Conservation (phyloP, 75 land plant genomes). For the Isoetes taiwanensis region DNA sequence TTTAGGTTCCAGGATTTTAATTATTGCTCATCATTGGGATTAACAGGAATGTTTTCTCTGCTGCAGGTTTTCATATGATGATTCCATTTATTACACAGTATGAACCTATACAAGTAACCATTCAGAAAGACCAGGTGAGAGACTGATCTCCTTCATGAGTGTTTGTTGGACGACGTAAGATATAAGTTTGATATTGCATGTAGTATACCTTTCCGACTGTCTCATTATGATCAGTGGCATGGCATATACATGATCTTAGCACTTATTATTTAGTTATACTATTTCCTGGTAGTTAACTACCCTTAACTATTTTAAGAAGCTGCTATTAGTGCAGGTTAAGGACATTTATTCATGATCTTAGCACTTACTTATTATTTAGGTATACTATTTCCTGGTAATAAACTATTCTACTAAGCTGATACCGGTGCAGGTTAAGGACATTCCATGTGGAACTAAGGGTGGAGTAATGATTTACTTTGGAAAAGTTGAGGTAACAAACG, state of each 20-base stretch:
- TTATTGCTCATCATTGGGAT: neutral
- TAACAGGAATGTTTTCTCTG: neutral
- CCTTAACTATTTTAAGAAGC: no score
- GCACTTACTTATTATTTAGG: no score
- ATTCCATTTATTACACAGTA: conserved; percentile 53
- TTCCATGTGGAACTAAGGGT: conserved; percentile 99
- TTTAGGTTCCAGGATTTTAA: neutral
- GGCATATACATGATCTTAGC: no score
- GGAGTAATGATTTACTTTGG: conserved; percentile 93
- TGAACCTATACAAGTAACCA: conserved; percentile 89
- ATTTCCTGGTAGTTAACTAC: no score
- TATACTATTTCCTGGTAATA: neutral
- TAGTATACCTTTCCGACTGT: no score
- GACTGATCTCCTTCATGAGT: no score
- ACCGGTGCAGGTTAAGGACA: conserved; percentile 56
- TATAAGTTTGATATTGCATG: no score
- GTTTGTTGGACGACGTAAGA: no score
- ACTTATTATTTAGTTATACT: no score
- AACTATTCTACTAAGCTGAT: neutral
- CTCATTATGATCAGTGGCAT: no score
- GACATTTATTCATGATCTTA: no score
- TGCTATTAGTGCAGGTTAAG: no score
- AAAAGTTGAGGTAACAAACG: conserved; percentile 55
- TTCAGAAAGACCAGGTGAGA: conserved; percentile 78
- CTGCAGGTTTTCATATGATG: conserved; percentile 75